Evolutionary conservation across 495 filamentous ascomycete species (phyloP).

Genomic region (Penicillium roqueforti): DNA sequence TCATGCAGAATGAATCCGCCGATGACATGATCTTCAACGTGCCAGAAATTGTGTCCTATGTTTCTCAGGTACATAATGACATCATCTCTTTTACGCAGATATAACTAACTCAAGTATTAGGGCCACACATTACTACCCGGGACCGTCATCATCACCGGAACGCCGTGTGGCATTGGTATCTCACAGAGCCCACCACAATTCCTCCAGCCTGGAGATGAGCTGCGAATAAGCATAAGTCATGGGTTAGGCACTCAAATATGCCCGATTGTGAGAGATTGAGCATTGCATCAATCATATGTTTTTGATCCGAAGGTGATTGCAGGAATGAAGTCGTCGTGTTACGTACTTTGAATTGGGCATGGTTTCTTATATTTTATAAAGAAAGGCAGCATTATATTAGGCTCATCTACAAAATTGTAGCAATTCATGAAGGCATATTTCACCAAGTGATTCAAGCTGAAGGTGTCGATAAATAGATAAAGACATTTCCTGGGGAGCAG

Average conservation of each 20-base stretch:
- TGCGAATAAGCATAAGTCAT: constrained; percentile 10
- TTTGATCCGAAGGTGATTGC: neutral
- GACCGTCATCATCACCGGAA: constrained; percentile 17
- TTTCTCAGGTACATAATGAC: constrained; percentile 48
- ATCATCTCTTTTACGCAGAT: neutral
- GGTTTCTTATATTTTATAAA: neutral
- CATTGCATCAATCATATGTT: neutral
- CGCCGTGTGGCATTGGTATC: constrained; percentile 18
- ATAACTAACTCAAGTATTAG: neutral
- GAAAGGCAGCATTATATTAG: neutral
- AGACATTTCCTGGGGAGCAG: neutral
- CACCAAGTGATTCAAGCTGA: neutral
- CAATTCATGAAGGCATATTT: neutral
- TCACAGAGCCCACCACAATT: constrained; percentile 13
- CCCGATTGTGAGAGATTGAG: constrained; percentile 3
- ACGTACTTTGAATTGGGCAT: neutral
- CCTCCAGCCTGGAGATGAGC: constrained; percentile 12
- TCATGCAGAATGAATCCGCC: constrained; percentile 49
- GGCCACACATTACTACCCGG: constrained; percentile 12
- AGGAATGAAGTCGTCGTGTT: neutral
- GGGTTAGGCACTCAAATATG: constrained; percentile 12
- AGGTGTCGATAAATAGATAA: neutral
- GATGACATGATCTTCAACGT: constrained; percentile 69
- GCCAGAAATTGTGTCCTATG: constrained; percentile 58
- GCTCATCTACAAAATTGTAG: neutral